phyloP scores from a whole-genome alignment of 1,284 basidiomycete species.

The Pseudozyma tsukubaensis region DNA sequence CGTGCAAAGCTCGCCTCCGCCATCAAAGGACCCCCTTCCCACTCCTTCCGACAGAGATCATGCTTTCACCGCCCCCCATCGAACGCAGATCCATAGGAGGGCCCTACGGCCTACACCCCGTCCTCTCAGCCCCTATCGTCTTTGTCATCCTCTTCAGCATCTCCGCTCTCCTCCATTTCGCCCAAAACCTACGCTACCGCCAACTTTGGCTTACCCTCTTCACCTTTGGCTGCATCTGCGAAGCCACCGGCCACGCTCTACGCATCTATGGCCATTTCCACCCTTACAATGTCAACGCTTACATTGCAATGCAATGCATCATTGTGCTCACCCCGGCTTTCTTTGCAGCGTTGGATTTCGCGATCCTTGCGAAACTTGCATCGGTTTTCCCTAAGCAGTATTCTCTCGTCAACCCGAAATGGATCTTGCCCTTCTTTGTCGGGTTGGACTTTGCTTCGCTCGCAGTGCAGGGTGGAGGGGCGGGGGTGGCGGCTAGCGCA shows the following conservation, averaged over 20 bases:
- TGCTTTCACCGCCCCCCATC: too few relatives aligned
- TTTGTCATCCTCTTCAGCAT: conserved; percentile 28
- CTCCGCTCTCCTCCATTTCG: conserved; percentile 11
- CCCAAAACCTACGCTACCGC: conserved; percentile 12
- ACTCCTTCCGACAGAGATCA: too few relatives aligned
- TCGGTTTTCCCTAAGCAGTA: conserved; percentile 30
- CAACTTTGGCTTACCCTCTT: conserved; percentile 42
- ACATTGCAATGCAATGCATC: conserved; percentile 51
- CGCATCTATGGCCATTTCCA: conserved; percentile 46
- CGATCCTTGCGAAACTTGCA: conserved; percentile 33
- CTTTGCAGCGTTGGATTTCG: conserved; percentile 52
- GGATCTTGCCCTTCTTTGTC: conserved; percentile 55
- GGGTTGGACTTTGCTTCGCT: conserved; percentile 45
- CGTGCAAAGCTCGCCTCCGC: too few relatives aligned
- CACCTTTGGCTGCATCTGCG: conserved; percentile 31
- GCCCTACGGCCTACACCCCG: conserved; percentile 35
- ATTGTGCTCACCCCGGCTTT: conserved; percentile 53
- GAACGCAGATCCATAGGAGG: too few relatives aligned
- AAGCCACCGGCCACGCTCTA: conserved; percentile 23
- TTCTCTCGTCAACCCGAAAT: conserved; percentile 29
- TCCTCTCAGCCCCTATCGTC: conserved; percentile 18
- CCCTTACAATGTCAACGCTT: conserved; percentile 20
- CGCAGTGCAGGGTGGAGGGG: conserved; percentile 46
- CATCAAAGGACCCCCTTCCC: too few relatives aligned
- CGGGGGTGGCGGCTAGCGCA: conserved; percentile 36